These are phyloP conservation scores for Thielaviopsis cerberus DNA, from an alignment of 2,329 filamentous ascomycete genomes.

Conservation along the genomic window DNA sequence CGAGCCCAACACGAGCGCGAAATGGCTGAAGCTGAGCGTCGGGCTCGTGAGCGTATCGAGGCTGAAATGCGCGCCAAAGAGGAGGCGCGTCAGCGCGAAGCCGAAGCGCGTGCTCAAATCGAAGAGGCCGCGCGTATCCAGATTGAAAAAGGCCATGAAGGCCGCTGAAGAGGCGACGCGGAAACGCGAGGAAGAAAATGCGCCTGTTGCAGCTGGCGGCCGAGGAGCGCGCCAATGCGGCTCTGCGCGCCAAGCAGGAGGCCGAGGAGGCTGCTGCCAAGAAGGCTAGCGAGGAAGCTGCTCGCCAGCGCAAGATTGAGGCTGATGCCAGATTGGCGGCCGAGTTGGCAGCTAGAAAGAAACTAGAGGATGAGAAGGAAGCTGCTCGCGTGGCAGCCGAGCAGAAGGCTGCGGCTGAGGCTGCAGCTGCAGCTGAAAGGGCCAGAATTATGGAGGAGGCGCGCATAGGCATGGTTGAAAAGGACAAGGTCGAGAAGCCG, in stretches of 20 bases:
- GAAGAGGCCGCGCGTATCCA: slow-evolving; percentile 16
- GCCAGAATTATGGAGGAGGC: slow-evolving; percentile 38
- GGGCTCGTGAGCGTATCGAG: slow-evolving; percentile 19
- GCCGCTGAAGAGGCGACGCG: slow-evolving; percentile 16
- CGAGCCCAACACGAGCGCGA: slow-evolving; percentile 17
- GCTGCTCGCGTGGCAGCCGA: slow-evolving; percentile 22
- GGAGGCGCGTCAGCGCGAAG: slow-evolving; percentile 16
- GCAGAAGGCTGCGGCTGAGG: slow-evolving; percentile 19
- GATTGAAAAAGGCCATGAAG: slow-evolving; percentile 13
- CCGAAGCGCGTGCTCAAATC: slow-evolving; percentile 13
- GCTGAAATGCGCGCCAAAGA: slow-evolving; percentile 16
- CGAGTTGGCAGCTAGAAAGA: slow-evolving; percentile 23
- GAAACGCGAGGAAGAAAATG: slow-evolving; percentile 14
- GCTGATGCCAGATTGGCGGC: slow-evolving; percentile 18
- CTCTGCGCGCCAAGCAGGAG: slow-evolving; percentile 20
- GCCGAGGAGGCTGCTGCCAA: slow-evolving; percentile 18
- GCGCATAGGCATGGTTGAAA: slow-evolving; percentile 30
- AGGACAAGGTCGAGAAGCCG: slow-evolving; percentile 29
- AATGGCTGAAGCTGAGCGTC: slow-evolving; percentile 22
- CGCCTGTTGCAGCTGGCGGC: slow-evolving; percentile 4
- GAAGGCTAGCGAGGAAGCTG: slow-evolving; percentile 13
- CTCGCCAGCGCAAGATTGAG: slow-evolving; percentile 14
- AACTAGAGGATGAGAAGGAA: slow-evolving; percentile 18
- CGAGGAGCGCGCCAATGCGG: slow-evolving; percentile 17
- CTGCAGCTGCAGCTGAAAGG: slow-evolving; percentile 29